Percentiles rank a stretch among this genome's conserved stretches.
Conservation (phyloP, 257 asterid species). For the Linderniella brevidens region DNA sequence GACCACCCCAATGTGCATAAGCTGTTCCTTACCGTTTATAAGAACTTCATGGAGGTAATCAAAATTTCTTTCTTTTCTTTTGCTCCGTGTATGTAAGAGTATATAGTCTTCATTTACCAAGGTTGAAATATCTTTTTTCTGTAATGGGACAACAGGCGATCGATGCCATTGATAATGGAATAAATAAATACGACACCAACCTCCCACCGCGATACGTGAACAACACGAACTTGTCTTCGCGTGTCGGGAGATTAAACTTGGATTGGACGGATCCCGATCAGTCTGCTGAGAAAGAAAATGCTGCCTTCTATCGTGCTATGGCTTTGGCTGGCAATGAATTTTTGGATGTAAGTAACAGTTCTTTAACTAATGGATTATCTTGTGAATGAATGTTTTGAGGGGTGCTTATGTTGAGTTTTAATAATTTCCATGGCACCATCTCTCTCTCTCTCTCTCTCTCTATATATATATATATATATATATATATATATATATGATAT, state of each 20-base stretch:
- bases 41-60: conserved; percentile 88
- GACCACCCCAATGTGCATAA: conserved; percentile 69
- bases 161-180: conserved; percentile 84
- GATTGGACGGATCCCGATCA: conserved; percentile 84
- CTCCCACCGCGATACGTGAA: conserved; percentile 75
- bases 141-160: conserved; percentile 42
- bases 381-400: too few relatives aligned
- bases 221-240: conserved; percentile 66
- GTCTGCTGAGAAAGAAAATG: conserved; percentile 74
- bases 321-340: conserved; percentile 69
- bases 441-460: too few relatives aligned
- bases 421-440: too few relatives aligned
- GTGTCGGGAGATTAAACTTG: conserved; percentile 68
- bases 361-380: too few relatives aligned
- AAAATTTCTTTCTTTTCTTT: too few relatives aligned
- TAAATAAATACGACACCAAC: conserved; percentile 73
- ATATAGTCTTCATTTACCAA: too few relatives aligned
- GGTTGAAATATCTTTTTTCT: too few relatives aligned
- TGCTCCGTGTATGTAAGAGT: too few relatives aligned
- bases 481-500: too few relatives aligned
- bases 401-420: too few relatives aligned
- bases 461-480: too few relatives aligned
- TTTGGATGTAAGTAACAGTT: conserved; percentile 38
- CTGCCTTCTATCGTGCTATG: conserved; percentile 71
- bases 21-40: conserved; percentile 58